These are phyloP conservation scores for Syzygium syzygioides DNA, from an alignment of 441 rosid genomes.

Conservation along the genomic window DNA sequence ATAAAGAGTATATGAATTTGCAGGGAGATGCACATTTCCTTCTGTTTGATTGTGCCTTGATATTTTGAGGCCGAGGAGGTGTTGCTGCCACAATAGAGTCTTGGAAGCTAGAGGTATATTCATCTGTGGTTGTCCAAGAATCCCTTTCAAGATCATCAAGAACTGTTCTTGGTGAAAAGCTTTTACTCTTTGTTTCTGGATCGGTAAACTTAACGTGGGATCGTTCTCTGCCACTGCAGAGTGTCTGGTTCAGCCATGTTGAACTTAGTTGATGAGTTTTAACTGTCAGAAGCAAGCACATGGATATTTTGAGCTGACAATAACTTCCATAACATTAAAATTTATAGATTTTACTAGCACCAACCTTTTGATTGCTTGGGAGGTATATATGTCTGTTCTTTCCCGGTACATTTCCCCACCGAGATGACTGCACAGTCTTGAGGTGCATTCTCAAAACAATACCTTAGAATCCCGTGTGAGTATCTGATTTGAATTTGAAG, in stretches of 20 bases:
- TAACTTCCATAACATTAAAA: neutral
- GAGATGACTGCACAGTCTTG: constrained; percentile 56
- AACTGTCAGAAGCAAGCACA: constrained; percentile 11
- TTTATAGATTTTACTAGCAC: neutral
- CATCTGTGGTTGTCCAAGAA: constrained; percentile 44
- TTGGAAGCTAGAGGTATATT: constrained; percentile 40
- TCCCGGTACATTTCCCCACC: constrained; percentile 31
- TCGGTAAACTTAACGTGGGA: constrained; percentile 15
- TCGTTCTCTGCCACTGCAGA: neutral
- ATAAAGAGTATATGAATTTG: constrained; percentile 46
- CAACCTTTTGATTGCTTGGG: constrained; percentile 39
- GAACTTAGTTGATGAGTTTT: constrained; percentile 18
- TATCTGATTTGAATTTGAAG: constrained; percentile 20
- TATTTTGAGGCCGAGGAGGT: constrained; percentile 25
- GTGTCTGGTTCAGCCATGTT: constrained; percentile 16
- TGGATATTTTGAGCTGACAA: neutral
- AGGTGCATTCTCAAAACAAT: constrained; percentile 56
- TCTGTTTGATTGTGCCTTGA: constrained; percentile 13
- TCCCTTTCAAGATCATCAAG: constrained; percentile 41
- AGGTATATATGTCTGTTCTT: constrained; percentile 17
- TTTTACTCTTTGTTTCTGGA: constrained; percentile 17
- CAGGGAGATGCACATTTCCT: constrained; percentile 35
- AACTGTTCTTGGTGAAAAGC: constrained; percentile 55
- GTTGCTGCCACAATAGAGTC: constrained; percentile 45
- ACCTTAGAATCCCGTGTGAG: constrained; percentile 34